Evolutionary conservation across 495 filamentous ascomycete species (phyloP).

Genomic region (Xylaria telfairii): DNA sequence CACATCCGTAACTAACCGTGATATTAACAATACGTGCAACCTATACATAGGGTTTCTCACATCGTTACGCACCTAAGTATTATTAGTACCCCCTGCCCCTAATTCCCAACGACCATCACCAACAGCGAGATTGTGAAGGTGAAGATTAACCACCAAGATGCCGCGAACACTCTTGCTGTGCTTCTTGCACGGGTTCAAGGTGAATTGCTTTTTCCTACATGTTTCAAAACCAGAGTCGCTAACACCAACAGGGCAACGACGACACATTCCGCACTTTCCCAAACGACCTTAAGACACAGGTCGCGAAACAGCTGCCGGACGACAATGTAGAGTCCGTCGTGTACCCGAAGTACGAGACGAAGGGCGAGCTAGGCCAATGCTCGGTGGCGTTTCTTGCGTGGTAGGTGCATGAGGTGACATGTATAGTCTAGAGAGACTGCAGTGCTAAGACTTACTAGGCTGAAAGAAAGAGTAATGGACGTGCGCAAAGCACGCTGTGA

Average conservation of each 20-base stretch:
- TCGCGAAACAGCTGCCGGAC: slow-evolving; percentile 73
- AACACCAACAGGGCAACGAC: slow-evolving; percentile 70
- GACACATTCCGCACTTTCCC: slow-evolving; percentile 85
- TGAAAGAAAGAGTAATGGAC: slow-evolving; percentile 89
- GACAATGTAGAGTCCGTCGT: slow-evolving; percentile 66
- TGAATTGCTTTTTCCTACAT: slow-evolving; percentile 40
- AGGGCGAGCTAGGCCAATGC: slow-evolving; percentile 79
- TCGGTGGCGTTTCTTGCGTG: slow-evolving; percentile 83
- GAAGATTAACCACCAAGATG: slow-evolving; percentile 50
- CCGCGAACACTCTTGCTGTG: slow-evolving; percentile 83
- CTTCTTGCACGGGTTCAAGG: slow-evolving; percentile 97
- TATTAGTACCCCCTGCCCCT: background rate
- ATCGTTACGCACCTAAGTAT: background rate
- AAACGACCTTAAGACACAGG: slow-evolving; percentile 68
- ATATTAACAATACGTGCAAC: background rate
- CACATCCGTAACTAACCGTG: background rate
- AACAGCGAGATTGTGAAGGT: background rate
- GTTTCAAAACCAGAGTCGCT: too few relatives aligned
- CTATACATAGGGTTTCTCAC: background rate
- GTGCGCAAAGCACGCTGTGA: slow-evolving; percentile 73
- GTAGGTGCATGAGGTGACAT: slow-evolving; percentile 48
- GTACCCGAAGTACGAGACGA: slow-evolving; percentile 92
- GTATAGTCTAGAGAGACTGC: background rate
- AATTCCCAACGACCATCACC: background rate
- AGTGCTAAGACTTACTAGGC: slow-evolving; percentile 56